phyloP scores from a whole-genome alignment of 2,329 filamentous ascomycete species.

The Penicillium sp. region DNA sequence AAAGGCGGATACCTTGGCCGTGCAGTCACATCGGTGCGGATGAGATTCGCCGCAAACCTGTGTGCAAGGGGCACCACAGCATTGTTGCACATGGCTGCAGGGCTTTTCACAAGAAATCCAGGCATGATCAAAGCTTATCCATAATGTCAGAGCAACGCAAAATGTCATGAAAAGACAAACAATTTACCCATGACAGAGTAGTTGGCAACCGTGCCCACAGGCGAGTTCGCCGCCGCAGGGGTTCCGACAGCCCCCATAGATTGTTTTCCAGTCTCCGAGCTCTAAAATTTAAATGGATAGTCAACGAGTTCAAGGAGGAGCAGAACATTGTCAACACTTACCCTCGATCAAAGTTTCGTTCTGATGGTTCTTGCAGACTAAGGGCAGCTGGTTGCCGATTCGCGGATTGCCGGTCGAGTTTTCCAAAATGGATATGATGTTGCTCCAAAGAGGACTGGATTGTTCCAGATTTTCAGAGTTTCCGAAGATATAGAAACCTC shows the following conservation, averaged over 20 bases:
- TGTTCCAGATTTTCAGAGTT: conserved; percentile 63
- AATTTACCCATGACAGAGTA: conserved; percentile 58
- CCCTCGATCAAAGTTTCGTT: conserved; percentile 55
- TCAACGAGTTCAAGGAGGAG: background rate
- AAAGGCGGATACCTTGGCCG: too few species aligned
- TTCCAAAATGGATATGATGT: conserved; percentile 52
- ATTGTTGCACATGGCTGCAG: conserved; percentile 6
- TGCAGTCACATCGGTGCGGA: conserved; percentile 10
- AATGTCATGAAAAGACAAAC: background rate
- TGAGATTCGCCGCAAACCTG: conserved; percentile 5
- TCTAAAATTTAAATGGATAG: conserved; percentile 28
- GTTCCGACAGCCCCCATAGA: conserved; percentile 58
- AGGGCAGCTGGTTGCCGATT: conserved; percentile 60
- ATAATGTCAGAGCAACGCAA: background rate
- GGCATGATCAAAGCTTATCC: conserved; percentile 1
- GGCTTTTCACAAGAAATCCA: background rate
- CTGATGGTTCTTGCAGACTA: conserved; percentile 66
- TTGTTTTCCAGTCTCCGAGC: conserved; percentile 50
- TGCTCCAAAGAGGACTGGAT: conserved; percentile 55
- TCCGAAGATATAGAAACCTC: conserved; percentile 84
- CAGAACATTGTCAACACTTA: conserved; percentile 23
- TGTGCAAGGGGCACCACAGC: conserved; percentile 6
- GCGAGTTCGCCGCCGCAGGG: conserved; percentile 49
- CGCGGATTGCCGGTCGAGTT: conserved; percentile 33
- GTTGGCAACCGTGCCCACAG: conserved; percentile 59